Conservation (phyloP, 164 flowering plant genomes). For the Vitis riparia region DNA sequence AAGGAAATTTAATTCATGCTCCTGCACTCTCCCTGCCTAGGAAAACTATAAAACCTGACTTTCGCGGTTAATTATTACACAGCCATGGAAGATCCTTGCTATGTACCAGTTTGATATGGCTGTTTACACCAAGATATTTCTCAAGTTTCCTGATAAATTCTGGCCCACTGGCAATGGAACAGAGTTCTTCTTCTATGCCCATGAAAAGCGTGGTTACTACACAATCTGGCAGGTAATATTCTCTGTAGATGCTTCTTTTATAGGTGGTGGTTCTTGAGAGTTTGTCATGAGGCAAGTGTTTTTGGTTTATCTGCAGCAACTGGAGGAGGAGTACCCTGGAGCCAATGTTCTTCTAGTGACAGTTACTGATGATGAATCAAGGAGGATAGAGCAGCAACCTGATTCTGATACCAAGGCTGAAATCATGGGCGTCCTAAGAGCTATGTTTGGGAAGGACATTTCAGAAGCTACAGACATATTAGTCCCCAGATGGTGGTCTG, state of each 20-base stretch:
- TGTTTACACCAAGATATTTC: constrained; percentile 93
- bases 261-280: constrained; percentile 10
- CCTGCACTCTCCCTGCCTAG: no score
- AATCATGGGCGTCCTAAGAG: constrained; percentile 80
- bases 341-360: constrained; percentile 91
- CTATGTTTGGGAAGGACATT: constrained; percentile 82
- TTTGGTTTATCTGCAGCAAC: constrained; percentile 65
- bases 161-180: constrained; percentile 84
- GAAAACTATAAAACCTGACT: no score
- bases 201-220: constrained; percentile 89
- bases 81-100: constrained; percentile 89
- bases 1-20: neutral
- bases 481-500: constrained; percentile 97
- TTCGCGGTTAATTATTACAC: constrained; percentile 16
- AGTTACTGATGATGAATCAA: constrained; percentile 86
- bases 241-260: constrained; percentile 3
- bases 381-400: constrained; percentile 79
- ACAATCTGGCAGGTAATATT: constrained; percentile 92
- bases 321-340: constrained; percentile 94
- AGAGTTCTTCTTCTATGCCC: constrained; percentile 93
- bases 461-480: constrained; percentile 72
- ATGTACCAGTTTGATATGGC: constrained; percentile 73
- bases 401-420: constrained; percentile 73
- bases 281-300: neutral
- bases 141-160: constrained; percentile 79